These are phyloP conservation scores for Kluyveromyces wickerhamii DNA, from an alignment of 805 yeast genomes.

Conservation along the genomic window DNA sequence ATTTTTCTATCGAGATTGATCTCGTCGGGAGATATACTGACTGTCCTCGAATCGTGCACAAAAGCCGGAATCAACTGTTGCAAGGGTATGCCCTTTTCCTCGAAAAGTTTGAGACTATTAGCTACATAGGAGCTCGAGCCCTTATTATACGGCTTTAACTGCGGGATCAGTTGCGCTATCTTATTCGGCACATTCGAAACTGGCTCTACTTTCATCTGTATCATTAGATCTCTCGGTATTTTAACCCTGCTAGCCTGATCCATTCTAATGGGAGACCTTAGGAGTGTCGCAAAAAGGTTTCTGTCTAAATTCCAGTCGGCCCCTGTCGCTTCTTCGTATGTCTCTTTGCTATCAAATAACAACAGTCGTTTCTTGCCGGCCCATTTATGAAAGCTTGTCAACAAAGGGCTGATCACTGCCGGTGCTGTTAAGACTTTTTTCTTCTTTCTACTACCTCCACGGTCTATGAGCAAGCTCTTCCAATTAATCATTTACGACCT, in stretches of 20 bases:
- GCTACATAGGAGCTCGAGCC: conserved; percentile 20
- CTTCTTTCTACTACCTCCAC: no score
- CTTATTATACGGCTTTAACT: conserved; percentile 5
- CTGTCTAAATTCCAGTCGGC: conserved; percentile 13
- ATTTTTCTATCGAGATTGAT: neutral
- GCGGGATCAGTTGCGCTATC: conserved; percentile 8
- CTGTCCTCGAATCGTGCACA: conserved; percentile 3
- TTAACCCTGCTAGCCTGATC: conserved; percentile 31
- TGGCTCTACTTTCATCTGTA: conserved; percentile 25
- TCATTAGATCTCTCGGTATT: conserved; percentile 34
- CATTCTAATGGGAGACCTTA: conserved; percentile 38
- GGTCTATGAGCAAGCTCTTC: no score
- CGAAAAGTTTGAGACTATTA: conserved; percentile 9
- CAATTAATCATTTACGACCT: no score
- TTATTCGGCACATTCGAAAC: conserved; percentile 10
- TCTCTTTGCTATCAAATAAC: conserved; percentile 10
- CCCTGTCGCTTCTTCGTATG: conserved; percentile 3
- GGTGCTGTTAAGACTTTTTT: conserved; percentile 1
- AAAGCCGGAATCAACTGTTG: conserved; percentile 7
- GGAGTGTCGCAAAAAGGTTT: conserved; percentile 33
- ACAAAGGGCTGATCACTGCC: conserved; percentile 15
- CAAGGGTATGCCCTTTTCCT: neutral
- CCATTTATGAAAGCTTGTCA: conserved; percentile 31
- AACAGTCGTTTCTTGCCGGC: conserved; percentile 24
- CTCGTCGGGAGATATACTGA: conserved; percentile 3